Conservation (phyloP, 176 grass and related monocot species). For the Cenchrus purpureus region DNA sequence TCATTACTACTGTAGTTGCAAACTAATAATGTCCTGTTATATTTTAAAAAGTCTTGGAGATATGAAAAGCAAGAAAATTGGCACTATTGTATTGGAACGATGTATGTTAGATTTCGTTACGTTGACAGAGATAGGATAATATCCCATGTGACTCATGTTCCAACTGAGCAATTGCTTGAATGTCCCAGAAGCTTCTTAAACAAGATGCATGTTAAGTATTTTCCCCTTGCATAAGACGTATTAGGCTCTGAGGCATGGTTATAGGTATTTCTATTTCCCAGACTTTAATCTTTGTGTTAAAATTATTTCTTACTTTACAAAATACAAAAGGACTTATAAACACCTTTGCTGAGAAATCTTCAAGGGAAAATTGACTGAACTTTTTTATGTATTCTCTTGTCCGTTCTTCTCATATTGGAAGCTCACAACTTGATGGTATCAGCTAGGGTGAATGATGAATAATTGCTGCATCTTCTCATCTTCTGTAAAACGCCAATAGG, state of each 20-base stretch:
- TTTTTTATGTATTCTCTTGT: not conserved
- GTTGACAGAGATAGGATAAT: not conserved
- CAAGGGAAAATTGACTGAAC: not conserved
- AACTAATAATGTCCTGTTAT: not conserved
- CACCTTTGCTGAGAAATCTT: not conserved
- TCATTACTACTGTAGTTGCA: not conserved
- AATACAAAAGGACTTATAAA: not conserved
- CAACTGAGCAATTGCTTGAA: slow-evolving; percentile 4
- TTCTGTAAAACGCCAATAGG: not conserved
- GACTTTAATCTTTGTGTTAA: not conserved
- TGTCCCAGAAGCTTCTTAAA: not conserved
- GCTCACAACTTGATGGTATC: not conserved
- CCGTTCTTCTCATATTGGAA: not conserved
- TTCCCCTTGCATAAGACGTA: not conserved
- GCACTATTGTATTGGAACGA: not conserved
- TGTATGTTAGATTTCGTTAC: not conserved
- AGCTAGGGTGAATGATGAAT: not conserved
- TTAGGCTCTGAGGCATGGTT: not conserved
- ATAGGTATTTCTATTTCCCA: not conserved
- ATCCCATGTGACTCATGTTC: not conserved
- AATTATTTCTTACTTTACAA: not conserved
- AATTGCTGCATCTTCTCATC: not conserved
- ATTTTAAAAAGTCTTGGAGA: not conserved
- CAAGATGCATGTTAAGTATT: not conserved
- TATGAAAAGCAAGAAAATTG: not conserved